Base-by-base conservation (phyloP, 139 green algal genomes). In the Micractinium conductrix region DNA sequence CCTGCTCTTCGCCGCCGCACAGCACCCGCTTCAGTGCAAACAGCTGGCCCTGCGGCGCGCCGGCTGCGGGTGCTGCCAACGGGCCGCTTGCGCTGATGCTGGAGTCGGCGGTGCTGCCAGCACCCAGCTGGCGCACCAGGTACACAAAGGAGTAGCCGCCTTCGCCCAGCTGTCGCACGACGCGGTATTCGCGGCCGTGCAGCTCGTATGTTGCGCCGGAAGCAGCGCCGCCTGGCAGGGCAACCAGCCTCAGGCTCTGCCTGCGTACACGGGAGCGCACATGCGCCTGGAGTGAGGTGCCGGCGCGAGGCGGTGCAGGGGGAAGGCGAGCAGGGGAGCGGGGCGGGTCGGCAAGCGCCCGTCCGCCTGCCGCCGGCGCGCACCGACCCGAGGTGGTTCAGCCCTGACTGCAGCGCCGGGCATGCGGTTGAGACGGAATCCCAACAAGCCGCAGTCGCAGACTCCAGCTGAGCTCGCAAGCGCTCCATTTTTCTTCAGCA, bases 101-200 rank as follows among this genome's bases (percentile, higher is more conserved):
- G n/a, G n/a, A 12, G 65, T 40, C 74, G 12, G 16, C 19, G 45
- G 1, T 42, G 62, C 37, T 19, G 38, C 38, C 68, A 21, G 10
- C 76, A 0, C 86, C 76, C 38, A 95, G 45, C 82, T 91, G 85
- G 60, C 85, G 78, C 7, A 92, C 94, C 6, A 97, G 83, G 45
- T 93, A 94, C 1, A 97, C 94, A 60, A 96, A 94, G 8, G 91
- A 92, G 48, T 96, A 97, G 9, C 94, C 94, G 38, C 94, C 94
- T 80, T 97, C 94, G 9, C 92, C 94, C 22, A 97, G 81, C 90
- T 92, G 85, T 16, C 71, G 67, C 2, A 89, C 3, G 16, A 92
- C 53, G 1, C 70, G 65, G 21, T 92, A 84, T n/a, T 84, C 81
- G 8, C 90, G 71, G 40, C 40, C n/a, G 2, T 17, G 53, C 26